Conservation (phyloP, 202 grass and related monocot genomes). For the Musa balbisiana region DNA sequence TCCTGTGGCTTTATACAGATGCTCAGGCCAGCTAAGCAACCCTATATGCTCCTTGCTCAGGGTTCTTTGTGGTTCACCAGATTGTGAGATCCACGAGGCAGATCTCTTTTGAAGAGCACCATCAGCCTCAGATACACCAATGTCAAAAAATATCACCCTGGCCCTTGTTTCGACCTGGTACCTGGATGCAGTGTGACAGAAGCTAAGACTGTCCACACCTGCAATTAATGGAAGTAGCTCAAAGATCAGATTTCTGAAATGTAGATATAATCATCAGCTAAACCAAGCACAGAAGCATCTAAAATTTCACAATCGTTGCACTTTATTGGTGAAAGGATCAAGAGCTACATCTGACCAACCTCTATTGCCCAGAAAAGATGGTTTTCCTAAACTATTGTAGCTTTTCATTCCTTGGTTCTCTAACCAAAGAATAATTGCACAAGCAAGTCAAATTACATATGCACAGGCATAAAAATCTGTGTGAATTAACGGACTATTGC, state of each 20-base stretch:
- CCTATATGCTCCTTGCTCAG: conserved; percentile 54
- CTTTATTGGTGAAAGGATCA: no score
- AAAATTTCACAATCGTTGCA: neutral
- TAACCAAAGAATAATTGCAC: no score
- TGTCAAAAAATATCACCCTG: conserved; percentile 55
- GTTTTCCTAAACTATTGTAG: no score
- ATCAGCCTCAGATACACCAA: conserved; percentile 30
- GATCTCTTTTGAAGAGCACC: conserved; percentile 32
- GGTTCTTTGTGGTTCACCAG: conserved; percentile 29
- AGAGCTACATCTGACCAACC: no score
- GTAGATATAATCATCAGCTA: neutral
- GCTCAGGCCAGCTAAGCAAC: conserved; percentile 79
- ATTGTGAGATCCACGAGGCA: conserved; percentile 34
- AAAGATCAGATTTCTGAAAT: neutral
- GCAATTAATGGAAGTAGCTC: conserved; percentile 21
- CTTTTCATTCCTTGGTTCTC: no score
- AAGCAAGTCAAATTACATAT: no score
- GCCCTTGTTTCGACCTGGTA: conserved; percentile 87
- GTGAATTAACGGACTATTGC: no score
- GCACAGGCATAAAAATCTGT: no score
- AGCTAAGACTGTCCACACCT: conserved; percentile 41
- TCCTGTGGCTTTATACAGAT: conserved; percentile 38
- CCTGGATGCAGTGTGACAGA: conserved; percentile 31
- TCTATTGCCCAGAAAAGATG: no score
- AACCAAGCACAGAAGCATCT: neutral